A percentile compares a stretch with the other conserved stretches of the same genome.
Evolutionary conservation across 768 basidiomycete genomes (phyloP).

Genomic region (Serendipita indica): DNA sequence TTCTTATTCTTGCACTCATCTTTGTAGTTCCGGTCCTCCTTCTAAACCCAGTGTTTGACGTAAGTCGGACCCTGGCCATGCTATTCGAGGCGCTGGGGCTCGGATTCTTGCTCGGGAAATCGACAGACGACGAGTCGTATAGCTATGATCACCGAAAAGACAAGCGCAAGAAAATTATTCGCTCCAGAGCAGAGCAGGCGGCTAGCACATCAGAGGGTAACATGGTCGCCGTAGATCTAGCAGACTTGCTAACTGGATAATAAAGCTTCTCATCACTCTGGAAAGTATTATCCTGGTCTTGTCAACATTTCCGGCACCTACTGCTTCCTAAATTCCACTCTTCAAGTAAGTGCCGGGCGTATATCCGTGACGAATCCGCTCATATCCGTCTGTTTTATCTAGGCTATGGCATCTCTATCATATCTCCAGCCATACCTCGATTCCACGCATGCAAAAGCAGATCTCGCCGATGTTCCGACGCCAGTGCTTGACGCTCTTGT

Average conservation of each 20-base stretch:
- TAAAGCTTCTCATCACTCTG: not conserved
- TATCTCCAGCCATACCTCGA: constrained; percentile 73
- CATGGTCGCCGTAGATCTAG: not conserved
- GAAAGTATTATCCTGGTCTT: constrained; percentile 57
- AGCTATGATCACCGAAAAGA: constrained; percentile 23
- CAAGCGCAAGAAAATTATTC: constrained; percentile 11
- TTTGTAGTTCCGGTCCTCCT: constrained; percentile 29
- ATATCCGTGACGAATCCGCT: constrained; percentile 6
- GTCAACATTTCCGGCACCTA: constrained; percentile 93
- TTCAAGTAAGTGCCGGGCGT: constrained; percentile 43
- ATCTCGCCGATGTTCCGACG: constrained; percentile 64
- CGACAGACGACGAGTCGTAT: constrained; percentile 19
- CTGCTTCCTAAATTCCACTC: constrained; percentile 94
- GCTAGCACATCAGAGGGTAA: not conserved
- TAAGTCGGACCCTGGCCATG: constrained; percentile 27
- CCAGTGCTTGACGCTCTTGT: constrained; percentile 74
- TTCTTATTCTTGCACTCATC: constrained; percentile 41
- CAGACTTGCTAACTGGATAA: not conserved
- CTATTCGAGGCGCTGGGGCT: constrained; percentile 44
- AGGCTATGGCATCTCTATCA: constrained; percentile 81
- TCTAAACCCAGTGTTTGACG: constrained; percentile 21
- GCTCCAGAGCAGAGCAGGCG: not conserved
- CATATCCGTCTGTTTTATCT: not conserved
- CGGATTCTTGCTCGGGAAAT: constrained; percentile 40
- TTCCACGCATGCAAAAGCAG: constrained; percentile 58